Evolutionary conservation across 2,329 filamentous ascomycete genomes (phyloP), one percentile per base, ranked within the genome.

Genomic region (Aureobasidium sp.): DNA sequence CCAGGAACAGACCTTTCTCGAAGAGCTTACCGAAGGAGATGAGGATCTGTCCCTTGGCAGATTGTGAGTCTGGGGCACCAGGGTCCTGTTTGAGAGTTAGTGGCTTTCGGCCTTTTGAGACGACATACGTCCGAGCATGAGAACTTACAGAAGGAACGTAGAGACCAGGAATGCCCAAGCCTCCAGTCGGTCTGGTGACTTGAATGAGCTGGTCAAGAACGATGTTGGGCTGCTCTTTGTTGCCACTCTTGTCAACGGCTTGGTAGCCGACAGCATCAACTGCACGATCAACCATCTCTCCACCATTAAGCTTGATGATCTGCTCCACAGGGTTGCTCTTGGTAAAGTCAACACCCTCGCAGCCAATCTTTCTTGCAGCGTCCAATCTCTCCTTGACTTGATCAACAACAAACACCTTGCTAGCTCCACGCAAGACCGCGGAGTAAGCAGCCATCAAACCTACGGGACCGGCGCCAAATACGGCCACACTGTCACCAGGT

Each of bases 181-280:
- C 84, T 17, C 84, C 84, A 27, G 82, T 85, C 1, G 84, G 77
- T 44, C 84, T 74, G 0, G 84, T 87, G 0, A 87, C 84, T 63
- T 77, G 78, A 67, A 87, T 87, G 74, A 86, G 78, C 65, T 85
- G 84, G 67, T 87, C 84, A 0, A 86, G 76, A 5, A 87, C 84
- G 61, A 86, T 79, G 65, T 85, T 86, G 1, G 84, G 83, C 67
- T 82, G 80, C 69, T 87, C 84, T 36, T 81, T 81, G 65, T 79
- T 81, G 1, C 82, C 84, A 1, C 79, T 79, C 13, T 78, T 75
- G 43, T 77, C 77, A 1, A 84, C 81, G 12, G 85, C 85, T 67
- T 88, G 84, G 68, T 87, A 88, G 0, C 85, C 85, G 0, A 88
- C 86, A 12, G 83, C 83, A 72, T 88, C 86, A 0, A 88, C 82